phyloP scores from a whole-genome alignment of 2,329 filamentous ascomycete species.

The Pseudogymnoascus sp. region DNA sequence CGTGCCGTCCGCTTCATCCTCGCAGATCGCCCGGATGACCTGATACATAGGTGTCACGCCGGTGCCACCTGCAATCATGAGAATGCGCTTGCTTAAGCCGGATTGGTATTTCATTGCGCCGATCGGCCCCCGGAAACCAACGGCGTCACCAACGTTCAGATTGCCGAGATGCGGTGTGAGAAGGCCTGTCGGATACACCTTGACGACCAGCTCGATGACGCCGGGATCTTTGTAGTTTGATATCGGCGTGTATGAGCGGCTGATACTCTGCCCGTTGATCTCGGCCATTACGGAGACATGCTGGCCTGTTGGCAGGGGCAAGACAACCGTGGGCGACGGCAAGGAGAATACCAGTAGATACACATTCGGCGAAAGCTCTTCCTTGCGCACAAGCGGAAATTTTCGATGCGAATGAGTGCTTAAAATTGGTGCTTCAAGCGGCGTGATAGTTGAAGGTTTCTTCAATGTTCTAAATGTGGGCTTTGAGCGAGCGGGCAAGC shows the following conservation, averaged over 20 bases:
- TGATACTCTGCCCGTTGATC: conserved; percentile 29
- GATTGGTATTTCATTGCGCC: conserved; percentile 47
- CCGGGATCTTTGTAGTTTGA: conserved; percentile 45
- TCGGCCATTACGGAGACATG: conserved; percentile 32
- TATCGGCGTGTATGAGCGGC: conserved; percentile 37
- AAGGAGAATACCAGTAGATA: background rate
- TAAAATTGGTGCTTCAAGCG: background rate
- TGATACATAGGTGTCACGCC: conserved; percentile 54
- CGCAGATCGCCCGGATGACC: conserved; percentile 55
- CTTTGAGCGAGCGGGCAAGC: conserved; percentile 39
- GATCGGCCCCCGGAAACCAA: conserved; percentile 48
- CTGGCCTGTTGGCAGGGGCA: conserved; percentile 33
- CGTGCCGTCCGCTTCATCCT: conserved; percentile 32
- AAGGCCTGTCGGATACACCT: conserved; percentile 44
- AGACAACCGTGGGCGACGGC: background rate
- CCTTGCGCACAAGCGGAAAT: background rate
- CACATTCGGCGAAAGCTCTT: background rate
- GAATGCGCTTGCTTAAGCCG: conserved; percentile 37
- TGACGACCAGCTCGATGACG: conserved; percentile 43
- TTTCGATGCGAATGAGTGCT: background rate
- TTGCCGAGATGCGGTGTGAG: conserved; percentile 42
- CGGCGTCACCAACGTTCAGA: conserved; percentile 41
- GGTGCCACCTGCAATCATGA: conserved; percentile 49
- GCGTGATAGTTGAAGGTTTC: background rate
- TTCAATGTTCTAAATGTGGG: background rate